These are phyloP conservation scores for Zymoseptoria passerinii DNA, from an alignment of 2,329 filamentous ascomycete species.

Conservation along the genomic window DNA sequence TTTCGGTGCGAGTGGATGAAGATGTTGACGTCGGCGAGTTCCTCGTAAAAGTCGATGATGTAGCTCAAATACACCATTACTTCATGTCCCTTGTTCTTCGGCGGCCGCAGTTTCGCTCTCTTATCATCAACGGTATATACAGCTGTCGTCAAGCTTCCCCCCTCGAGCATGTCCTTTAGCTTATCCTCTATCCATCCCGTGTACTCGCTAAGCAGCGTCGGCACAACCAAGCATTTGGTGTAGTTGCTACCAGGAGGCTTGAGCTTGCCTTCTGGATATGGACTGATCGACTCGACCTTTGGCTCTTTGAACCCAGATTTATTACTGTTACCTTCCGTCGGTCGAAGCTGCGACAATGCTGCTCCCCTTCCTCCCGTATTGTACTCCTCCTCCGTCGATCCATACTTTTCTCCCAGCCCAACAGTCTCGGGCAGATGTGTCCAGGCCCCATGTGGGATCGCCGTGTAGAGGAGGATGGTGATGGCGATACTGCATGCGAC, in stretches of 20 bases:
- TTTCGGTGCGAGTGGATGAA: conserved; percentile 55
- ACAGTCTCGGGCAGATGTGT: conserved; percentile 33
- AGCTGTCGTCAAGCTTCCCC: conserved; percentile 32
- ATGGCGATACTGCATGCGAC: conserved; percentile 16
- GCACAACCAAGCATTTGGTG: conserved; percentile 47
- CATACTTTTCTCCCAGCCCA: conserved; percentile 32
- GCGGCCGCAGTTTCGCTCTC: conserved; percentile 40
- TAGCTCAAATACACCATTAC: conserved; percentile 55
- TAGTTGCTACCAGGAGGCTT: conserved; percentile 44
- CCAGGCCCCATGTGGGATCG: conserved; percentile 33
- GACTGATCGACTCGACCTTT: conserved; percentile 19
- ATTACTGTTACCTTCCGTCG: conserved; percentile 6
- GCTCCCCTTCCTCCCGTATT: conserved; percentile 15
- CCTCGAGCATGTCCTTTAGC: conserved; percentile 36
- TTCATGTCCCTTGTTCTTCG: conserved; percentile 54
- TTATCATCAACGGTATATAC: conserved; percentile 47
- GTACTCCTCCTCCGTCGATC: conserved; percentile 18
- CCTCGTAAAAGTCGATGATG: conserved; percentile 54
- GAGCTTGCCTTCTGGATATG: conserved; percentile 27
- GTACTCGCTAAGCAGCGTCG: conserved; percentile 45
- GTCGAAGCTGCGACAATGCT: conserved; percentile 18
- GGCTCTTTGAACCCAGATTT: conserved; percentile 21
- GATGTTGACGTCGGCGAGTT: conserved; percentile 50
- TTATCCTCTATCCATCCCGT: conserved; percentile 47
- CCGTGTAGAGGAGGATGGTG: conserved; percentile 28